These are phyloP conservation scores for Fistulifera pelliculosa DNA, from an alignment of 108 stramenopile species.

Conservation along the genomic window DNA sequence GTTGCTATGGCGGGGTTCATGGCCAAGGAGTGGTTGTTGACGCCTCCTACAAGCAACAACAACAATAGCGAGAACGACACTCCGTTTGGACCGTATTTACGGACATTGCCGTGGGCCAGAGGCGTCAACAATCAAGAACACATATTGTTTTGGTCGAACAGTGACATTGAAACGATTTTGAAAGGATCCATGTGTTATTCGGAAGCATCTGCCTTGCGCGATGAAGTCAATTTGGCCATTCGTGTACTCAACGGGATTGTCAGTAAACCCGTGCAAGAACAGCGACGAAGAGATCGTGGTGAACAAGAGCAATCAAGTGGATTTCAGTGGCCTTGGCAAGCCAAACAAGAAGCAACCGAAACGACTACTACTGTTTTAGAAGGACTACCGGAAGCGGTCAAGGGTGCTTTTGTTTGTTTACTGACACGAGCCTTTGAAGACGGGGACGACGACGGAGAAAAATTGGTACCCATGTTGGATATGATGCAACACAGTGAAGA, in stretches of 20 bases:
- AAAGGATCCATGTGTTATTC: conserved; percentile 45
- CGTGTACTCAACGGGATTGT: conserved; percentile 32
- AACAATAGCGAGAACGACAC: neutral
- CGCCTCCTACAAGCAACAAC: neutral
- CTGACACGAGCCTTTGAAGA: conserved; percentile 66
- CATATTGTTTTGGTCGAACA: conserved; percentile 57
- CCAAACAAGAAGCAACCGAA: neutral
- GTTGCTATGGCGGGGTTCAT: conserved; percentile 57
- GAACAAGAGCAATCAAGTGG: conserved; percentile 14
- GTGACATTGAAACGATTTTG: conserved; percentile 44
- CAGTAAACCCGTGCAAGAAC: conserved; percentile 20
- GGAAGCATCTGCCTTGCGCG: conserved; percentile 42
- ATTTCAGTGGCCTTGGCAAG: conserved; percentile 36
- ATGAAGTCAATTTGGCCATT: conserved; percentile 48
- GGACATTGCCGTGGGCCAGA: conserved; percentile 59
- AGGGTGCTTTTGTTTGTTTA: conserved; percentile 55
- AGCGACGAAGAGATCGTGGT: conserved; percentile 33
- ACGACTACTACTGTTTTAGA: conserved; percentile 5
- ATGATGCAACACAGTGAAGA: conserved; percentile 54
- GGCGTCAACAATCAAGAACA: conserved; percentile 69
- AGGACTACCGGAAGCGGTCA: conserved; percentile 43
- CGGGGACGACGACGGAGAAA: conserved; percentile 39
- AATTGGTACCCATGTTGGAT: conserved; percentile 63
- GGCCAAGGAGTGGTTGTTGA: conserved; percentile 41
- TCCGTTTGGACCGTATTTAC: conserved; percentile 49